Evolutionary conservation across 768 basidiomycete genomes (phyloP), one percentile per base, ranked within the genome.

Genomic region (Rhodotorula toruloides): DNA sequence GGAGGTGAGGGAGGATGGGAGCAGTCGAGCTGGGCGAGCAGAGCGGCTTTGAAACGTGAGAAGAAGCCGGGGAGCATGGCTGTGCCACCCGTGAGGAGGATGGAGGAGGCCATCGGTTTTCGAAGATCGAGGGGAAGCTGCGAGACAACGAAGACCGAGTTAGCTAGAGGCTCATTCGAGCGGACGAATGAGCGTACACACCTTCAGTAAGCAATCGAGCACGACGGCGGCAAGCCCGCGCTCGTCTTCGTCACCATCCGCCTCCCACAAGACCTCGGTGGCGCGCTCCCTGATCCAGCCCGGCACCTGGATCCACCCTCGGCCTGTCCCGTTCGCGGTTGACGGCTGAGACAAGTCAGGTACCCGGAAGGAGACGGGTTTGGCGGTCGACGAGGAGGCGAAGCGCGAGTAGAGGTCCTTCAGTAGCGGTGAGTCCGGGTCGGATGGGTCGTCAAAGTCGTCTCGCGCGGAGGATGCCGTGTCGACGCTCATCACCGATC

Each of bases 201-300:
- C 92, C 83, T 90, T 93, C 36, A 91, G 79, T 34, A 97, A 78
- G 5, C 85, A 81, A 64, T 90, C 86, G 12, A 98, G 78, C 17
- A 97, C 82, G 34, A 87, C 82, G 74, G 92, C 90, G 0, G 90
- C 88, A 12, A 93, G 79, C 67, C 88, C 91, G 67, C 83, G 83
- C 77, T 91, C 89, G 72, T 94, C 91, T 16, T 90, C 86, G 72
- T 92, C 90, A 11, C 89, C 90, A 6, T 49, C 86, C 75, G 90
- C 86, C 75, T 90, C 89, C 68, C 96, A 97, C 16, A 97, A 79
- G 10, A 94, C 83, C 77, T 98, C 96, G 2, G 92, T 86, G 1
- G 88, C 88, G 21, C 93, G 82, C 76, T 98, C 94, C 48, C 94
- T 79, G 46, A 99, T 82, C 96, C 96, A 99, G 4, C 94, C 94